A percentile compares a stretch with the other conserved stretches of the same genome.
Conservation (phyloP, 2,329 filamentous ascomycete species). For the Paramyrothecium roridum region DNA sequence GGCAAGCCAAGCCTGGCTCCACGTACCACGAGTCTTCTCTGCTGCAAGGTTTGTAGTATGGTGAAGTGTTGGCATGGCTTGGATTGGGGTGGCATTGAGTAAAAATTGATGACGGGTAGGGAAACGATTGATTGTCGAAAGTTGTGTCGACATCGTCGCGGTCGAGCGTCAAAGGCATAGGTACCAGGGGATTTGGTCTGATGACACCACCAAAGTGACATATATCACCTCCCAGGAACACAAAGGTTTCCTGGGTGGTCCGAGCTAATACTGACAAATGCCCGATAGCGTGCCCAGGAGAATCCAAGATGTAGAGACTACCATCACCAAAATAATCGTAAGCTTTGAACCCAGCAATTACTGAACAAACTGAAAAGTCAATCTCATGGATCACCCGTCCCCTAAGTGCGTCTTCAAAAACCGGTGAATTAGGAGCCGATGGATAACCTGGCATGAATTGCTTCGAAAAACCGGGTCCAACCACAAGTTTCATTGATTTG, state of each 20-base stretch:
- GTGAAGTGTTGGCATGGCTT: too few species aligned
- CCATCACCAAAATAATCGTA: slow-evolving; percentile 19
- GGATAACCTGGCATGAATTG: slow-evolving; percentile 5
- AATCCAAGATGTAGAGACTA: slow-evolving; percentile 16
- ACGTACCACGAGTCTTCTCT: slow-evolving; percentile 10
- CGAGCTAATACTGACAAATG: slow-evolving; percentile 27
- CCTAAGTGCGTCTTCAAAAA: not conserved
- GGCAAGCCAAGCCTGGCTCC: slow-evolving; percentile 5
- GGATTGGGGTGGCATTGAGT: too few species aligned
- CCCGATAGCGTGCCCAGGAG: slow-evolving; percentile 15
- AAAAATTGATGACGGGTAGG: too few species aligned
- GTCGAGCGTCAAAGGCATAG: slow-evolving; percentile 6
- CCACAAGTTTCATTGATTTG: too few species aligned
- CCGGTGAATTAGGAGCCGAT: not conserved
- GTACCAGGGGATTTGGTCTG: slow-evolving; percentile 27
- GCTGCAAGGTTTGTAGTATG: too few species aligned
- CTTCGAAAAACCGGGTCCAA: slow-evolving; percentile 2
- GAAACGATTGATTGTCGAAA: too few species aligned
- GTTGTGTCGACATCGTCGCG: too few species aligned
- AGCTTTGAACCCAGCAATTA: slow-evolving; percentile 21
- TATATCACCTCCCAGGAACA: slow-evolving; percentile 40
- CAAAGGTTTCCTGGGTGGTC: slow-evolving; percentile 31
- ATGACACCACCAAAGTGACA: slow-evolving; percentile 36
- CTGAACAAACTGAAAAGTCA: not conserved
- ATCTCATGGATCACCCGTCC: slow-evolving; percentile 1